Evolutionary conservation across 2,329 filamentous ascomycete genomes (phyloP), one percentile per base, ranked within the genome.

Genomic region (Scorias spongiosa): DNA sequence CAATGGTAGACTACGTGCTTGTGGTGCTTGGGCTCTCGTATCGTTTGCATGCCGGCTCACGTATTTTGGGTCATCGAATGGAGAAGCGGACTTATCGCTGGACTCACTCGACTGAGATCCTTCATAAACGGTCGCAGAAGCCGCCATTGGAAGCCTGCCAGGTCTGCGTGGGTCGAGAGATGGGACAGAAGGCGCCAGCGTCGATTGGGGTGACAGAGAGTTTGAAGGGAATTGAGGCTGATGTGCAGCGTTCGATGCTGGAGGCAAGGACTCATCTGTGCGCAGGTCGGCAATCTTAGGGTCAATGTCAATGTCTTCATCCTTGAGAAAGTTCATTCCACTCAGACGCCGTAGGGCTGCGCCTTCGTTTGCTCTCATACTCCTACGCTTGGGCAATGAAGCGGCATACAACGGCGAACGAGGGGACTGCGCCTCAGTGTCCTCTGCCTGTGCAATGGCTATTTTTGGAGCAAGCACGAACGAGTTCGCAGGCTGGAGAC

Each of bases 341-440:
- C 57, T 60, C 3, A 55, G 56, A 32, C 57, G 48, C n/a, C 57
- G 49, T 10, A 60, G 47, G 8, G 49, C 51, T 53, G 54, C 54
- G 36, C 56, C 57, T 46, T 60, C 57, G 30, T 47, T 54, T 10
- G 49, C 44, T 30, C 49, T 53, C 55, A 58, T 56, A 40, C 56
- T 51, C 15, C 55, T 46, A 18, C 49, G 41, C 38, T 41, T 17
- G 14, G 44, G 36, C 11, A 47, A 15, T 36, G 32, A 36, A 9
- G 32, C 32, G 12, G 32, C 32, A 36, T 36, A 36, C 12, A 12
- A 36, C 5, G 32, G 32, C 11, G 32, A 36, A 12, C 32, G 11
- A 12, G 32, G 32, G 3, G 32, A 36, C 15, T 36, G 32, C 15
- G 32, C 11, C 3, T 15, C 15, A 3, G 32, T 12, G 15, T 36